Percentiles rank a stretch among this genome's conserved stretches.
Evolutionary conservation across 257 asterid genomes (phyloP).

Genomic region (Rauvolfia tetraphylla): DNA sequence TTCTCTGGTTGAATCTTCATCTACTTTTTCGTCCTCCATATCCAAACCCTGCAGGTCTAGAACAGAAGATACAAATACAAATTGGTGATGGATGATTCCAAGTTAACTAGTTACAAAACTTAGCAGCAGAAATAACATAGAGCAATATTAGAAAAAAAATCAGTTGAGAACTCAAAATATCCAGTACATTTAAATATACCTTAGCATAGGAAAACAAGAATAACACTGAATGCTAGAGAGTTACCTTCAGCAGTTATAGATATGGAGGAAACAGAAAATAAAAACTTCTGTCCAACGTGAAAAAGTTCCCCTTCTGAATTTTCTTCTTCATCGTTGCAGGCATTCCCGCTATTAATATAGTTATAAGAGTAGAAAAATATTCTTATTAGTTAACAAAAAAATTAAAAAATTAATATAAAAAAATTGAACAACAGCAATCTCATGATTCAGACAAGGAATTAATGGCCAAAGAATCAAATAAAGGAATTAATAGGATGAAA

Average conservation of each 20-base stretch:
- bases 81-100: not conserved
- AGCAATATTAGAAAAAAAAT: not conserved
- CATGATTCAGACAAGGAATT: not conserved
- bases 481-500: not conserved
- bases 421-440: not conserved
- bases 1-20: constrained; percentile 34
- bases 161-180: not conserved
- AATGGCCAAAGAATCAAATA: not conserved
- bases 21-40: constrained; percentile 30
- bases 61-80: not conserved
- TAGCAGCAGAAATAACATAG: not conserved
- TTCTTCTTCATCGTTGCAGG: constrained; percentile 39
- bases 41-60: constrained; percentile 52
- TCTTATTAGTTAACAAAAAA: not conserved
- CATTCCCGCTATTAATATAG: constrained; percentile 43
- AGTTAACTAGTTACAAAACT: not conserved
- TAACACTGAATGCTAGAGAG: constrained; percentile 8
- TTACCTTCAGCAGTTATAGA: constrained; percentile 75
- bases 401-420: too few species aligned
- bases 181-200: not conserved
- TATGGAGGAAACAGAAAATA: constrained; percentile 68
- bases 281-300: constrained; percentile 51
- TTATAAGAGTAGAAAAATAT: not conserved
- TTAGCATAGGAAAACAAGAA: not conserved
- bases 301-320: constrained; percentile 46